A percentile compares a stretch with the other conserved stretches of the same genome.
Conservation (phyloP, 352 stramenopile genomes). For the Pythium monospermum region DNA sequence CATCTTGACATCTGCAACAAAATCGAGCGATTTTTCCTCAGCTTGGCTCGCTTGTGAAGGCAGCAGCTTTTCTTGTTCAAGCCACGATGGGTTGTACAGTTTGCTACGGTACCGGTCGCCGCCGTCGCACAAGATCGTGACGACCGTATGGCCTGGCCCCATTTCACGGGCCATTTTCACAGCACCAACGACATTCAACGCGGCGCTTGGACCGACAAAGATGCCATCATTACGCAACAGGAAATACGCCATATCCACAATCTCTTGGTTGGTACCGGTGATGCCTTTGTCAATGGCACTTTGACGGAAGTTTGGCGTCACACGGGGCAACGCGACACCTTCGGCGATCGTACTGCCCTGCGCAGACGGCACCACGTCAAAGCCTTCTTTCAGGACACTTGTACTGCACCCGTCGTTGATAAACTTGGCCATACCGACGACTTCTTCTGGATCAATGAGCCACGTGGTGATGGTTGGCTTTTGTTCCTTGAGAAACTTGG, state of each 20-base stretch:
- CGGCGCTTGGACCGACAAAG: constrained; percentile 87
- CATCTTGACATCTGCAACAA: constrained; percentile 13
- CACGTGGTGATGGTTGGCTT: constrained; percentile 55
- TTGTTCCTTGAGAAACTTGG: constrained; percentile 90
- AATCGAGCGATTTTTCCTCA: constrained; percentile 19
- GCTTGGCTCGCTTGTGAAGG: constrained; percentile 18
- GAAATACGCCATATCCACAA: constrained; percentile 92
- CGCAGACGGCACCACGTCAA: constrained; percentile 80
- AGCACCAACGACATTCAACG: constrained; percentile 72
- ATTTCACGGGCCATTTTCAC: constrained; percentile 77
- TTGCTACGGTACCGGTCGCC: constrained; percentile 81
- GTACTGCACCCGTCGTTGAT: constrained; percentile 61
- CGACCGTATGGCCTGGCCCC: constrained; percentile 59
- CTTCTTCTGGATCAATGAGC: constrained; percentile 75
- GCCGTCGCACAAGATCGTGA: constrained; percentile 80
- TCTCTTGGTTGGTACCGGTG: constrained; percentile 89
- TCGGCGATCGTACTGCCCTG: constrained; percentile 90
- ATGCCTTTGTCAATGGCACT: constrained; percentile 89
- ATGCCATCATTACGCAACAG: constrained; percentile 89
- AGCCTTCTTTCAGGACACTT: constrained; percentile 81
- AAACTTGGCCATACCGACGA: constrained; percentile 83
- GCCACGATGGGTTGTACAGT: constrained; percentile 74
- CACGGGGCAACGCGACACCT: constrained; percentile 90
- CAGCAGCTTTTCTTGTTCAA: constrained; percentile 47
- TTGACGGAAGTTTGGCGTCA: constrained; percentile 91